Evolutionary conservation across 2,329 filamentous ascomycete genomes (phyloP).

Genomic region (Penicillium nordicum): DNA sequence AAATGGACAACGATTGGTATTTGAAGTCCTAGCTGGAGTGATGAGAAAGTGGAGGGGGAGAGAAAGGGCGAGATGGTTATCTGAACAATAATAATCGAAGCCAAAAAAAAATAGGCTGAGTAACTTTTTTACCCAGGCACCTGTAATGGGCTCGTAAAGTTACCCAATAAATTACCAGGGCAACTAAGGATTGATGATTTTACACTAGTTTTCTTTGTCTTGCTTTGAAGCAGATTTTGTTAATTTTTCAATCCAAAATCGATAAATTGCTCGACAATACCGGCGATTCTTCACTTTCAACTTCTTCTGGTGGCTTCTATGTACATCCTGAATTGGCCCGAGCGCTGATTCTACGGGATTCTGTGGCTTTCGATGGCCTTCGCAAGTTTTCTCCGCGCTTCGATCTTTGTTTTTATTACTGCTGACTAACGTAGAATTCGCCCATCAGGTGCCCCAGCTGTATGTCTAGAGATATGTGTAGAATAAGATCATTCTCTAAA

Average conservation of each 20-base stretch:
- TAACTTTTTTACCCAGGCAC: constrained; percentile 26
- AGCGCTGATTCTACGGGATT: constrained; percentile 29
- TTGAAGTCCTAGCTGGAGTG: constrained; percentile 10
- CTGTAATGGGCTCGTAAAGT: constrained; percentile 17
- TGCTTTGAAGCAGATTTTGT: background rate
- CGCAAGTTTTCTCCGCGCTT: constrained; percentile 24
- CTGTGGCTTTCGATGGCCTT: constrained; percentile 33
- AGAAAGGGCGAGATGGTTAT: constrained; percentile 12
- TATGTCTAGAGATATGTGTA: background rate
- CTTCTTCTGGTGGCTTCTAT: constrained; percentile 18
- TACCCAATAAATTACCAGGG: constrained; percentile 16
- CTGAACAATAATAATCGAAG: constrained; percentile 20
- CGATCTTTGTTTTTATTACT: constrained; percentile 5
- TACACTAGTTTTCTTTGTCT: constrained; percentile 4
- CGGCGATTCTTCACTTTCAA: background rate
- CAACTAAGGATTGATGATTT: background rate
- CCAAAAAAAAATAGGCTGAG: constrained; percentile 20
- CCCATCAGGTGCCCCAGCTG: background rate
- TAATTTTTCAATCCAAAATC: background rate
- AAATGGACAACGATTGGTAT: constrained; percentile 9
- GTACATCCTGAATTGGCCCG: constrained; percentile 23
- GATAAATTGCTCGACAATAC: background rate
- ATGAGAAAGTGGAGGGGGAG: constrained; percentile 12
- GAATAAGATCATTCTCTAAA: background rate
- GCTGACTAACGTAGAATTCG: constrained; percentile 10